Conservation (phyloP, 768 basidiomycete genomes). For the Daedaleopsis nitida region DNA sequence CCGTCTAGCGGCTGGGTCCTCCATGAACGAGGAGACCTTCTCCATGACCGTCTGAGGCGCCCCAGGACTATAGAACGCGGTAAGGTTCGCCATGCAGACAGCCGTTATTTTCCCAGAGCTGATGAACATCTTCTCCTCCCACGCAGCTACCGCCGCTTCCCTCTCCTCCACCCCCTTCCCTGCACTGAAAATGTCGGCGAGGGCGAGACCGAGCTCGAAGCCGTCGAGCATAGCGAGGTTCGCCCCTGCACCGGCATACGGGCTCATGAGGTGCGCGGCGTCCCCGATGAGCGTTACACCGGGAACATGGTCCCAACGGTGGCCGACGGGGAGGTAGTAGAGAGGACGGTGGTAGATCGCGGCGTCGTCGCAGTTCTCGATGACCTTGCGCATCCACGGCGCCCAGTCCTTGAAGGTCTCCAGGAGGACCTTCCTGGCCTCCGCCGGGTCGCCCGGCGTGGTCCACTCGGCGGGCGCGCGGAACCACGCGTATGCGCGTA, state of each 20-base stretch:
- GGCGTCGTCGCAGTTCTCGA: conserved; percentile 5
- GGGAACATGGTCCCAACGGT: conserved; percentile 16
- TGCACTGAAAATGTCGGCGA: not conserved
- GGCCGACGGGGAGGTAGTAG: conserved; percentile 16
- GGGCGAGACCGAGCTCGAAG: conserved; percentile 15
- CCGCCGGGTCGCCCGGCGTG: conserved; percentile 4
- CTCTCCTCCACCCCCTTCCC: conserved; percentile 4
- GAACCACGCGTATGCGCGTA: conserved; percentile 13
- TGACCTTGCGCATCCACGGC: conserved; percentile 17
- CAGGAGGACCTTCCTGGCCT: conserved; percentile 10
- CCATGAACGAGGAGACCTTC: no score
- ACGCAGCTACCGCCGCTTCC: not conserved
- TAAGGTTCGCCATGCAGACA: not conserved
- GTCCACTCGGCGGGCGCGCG: conserved; percentile 16
- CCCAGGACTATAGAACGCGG: no score
- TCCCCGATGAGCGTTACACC: conserved; percentile 24
- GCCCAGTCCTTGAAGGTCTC: conserved; percentile 10
- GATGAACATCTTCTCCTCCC: not conserved
- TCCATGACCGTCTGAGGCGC: no score
- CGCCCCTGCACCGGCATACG: conserved; percentile 40
- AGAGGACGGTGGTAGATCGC: conserved; percentile 17
- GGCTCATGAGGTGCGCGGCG: conserved; percentile 40
- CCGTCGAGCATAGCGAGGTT: conserved; percentile 35
- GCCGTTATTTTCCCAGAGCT: not conserved
- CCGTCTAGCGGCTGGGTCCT: no score